Evolutionary conservation across 2,329 filamentous ascomycete genomes (phyloP), one percentile per base, ranked within the genome.

Genomic region (Colletotrichum sp.): DNA sequence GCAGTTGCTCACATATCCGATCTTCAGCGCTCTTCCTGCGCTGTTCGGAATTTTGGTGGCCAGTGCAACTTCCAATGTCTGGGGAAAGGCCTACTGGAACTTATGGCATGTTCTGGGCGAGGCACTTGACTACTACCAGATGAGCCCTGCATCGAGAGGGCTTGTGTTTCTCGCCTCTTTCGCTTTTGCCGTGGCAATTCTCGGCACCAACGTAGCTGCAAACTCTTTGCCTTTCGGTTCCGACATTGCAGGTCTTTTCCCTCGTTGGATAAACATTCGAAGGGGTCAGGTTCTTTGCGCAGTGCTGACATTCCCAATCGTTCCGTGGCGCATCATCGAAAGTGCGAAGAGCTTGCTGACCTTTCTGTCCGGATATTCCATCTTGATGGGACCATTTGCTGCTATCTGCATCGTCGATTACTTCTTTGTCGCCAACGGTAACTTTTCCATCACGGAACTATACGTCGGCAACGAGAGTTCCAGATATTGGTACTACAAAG

Each of bases 161-260:
- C 80, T 80, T 1, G 79, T 86, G 34, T 86, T 86, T 77, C 56
- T 79, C 26, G 73, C 65, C n/a, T 68, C 78, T 24, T 64, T 78
- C 24, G 73, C 69, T 6, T 78, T 75, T 58, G 81, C 82, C 6
- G 81, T 86, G 12, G 84, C 84, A 18, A 84, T 84, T 8, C 82
- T 88, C 30, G 84, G 82, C 55, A 87, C 86, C 34, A 87, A 88
- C 70, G 82, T 86, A 26, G 83, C 81, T 6, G 81, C 81, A 32
- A 87, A 87, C 76, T 83, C 83, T 1, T 84, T 87, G 62, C 84
- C 85, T 0, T 83, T 86, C 59, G 85, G 84, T 13, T 81, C 82
- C 18, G 86, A 88, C 69, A 81, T 86, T 75, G 85, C 82, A 1
- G 84, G 84, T 10, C 79, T 87, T 0, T 82, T 86, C 32, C 86